phyloP scores from a whole-genome alignment of 257 asterid genomes.

The Striga asiatica region DNA sequence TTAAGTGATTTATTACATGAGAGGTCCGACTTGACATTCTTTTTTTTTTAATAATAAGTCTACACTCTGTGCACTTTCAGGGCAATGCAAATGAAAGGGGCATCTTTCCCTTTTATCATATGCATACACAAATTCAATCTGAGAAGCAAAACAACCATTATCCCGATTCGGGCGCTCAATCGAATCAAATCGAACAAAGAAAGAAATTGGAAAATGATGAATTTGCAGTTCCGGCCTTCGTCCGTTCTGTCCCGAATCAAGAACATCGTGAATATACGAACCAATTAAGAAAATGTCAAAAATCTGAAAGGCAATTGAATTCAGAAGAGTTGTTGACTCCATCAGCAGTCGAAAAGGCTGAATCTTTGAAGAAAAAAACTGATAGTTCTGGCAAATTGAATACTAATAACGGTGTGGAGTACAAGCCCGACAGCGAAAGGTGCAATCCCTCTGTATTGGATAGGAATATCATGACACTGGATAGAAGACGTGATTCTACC shows the following conservation, averaged over 20 bases:
- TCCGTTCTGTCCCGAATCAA: conserved; percentile 26
- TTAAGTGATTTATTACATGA: too few relatives aligned
- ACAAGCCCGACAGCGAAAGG: neutral
- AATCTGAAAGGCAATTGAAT: too few relatives aligned
- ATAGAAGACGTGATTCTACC: conserved; percentile 7
- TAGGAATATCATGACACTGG: conserved; percentile 8
- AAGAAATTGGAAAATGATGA: conserved; percentile 52
- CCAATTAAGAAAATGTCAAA: conserved; percentile 20
- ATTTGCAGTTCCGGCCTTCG: conserved; percentile 55
- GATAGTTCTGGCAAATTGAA: too few relatives aligned
- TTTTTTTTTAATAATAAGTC: neutral
- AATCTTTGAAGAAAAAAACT: too few relatives aligned
- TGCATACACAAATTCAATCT: conserved; percentile 25
- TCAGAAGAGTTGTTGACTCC: too few relatives aligned
- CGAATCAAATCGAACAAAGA: conserved; percentile 26
- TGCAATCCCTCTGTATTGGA: conserved; percentile 7
- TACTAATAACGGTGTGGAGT: neutral
- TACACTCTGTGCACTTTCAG: conserved; percentile 25
- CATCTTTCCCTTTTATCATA: conserved; percentile 24
- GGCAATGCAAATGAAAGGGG: conserved; percentile 35
- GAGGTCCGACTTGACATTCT: neutral
- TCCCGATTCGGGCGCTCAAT: conserved; percentile 25
- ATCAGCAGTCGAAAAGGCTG: conserved; percentile 17
- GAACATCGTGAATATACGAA: conserved; percentile 19
- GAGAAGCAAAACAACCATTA: conserved; percentile 28